Conservation (phyloP, 768 basidiomycete species). For the Amanita pallidorosea region DNA sequence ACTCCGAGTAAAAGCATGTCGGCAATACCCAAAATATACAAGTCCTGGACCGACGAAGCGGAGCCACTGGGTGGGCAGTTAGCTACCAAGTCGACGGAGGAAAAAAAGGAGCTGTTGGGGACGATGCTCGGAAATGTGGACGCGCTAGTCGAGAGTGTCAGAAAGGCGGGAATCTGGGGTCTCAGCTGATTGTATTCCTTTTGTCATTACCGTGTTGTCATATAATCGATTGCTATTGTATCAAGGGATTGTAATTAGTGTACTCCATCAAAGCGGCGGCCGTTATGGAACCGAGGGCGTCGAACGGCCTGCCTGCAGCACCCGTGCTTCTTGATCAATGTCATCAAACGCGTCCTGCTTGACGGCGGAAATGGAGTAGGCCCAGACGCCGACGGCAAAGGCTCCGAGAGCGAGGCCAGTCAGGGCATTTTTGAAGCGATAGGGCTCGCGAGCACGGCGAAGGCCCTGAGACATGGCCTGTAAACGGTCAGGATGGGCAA, state of each 20-base stretch:
- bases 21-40: background rate
- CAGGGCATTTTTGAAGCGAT: conserved; percentile 65
- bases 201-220: conserved; percentile 8
- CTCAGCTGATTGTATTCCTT: conserved; percentile 24
- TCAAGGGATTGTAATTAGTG: conserved; percentile 1
- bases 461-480: conserved; percentile 85
- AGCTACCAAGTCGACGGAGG: conserved; percentile 48
- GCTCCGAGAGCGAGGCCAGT: conserved; percentile 62
- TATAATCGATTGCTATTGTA: conserved; percentile 7
- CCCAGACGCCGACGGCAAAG: conserved; percentile 77
- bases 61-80: background rate
- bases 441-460: conserved; percentile 79
- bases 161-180: conserved; percentile 84
- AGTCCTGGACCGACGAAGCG: conserved; percentile 1
- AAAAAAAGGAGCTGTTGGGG: conserved; percentile 74
- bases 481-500: background rate
- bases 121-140: conserved; percentile 88
- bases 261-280: conserved; percentile 9
- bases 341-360: conserved; percentile 91
- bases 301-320: conserved; percentile 35
- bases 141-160: conserved; percentile 77
- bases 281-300: conserved; percentile 56
- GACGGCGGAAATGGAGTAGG: conserved; percentile 89
- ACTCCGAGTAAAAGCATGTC: conserved; percentile 2
- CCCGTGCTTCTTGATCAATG: conserved; percentile 66